phyloP scores from a whole-genome alignment of 2,329 filamentous ascomycete genomes.

The Clonostachys byssicola region DNA sequence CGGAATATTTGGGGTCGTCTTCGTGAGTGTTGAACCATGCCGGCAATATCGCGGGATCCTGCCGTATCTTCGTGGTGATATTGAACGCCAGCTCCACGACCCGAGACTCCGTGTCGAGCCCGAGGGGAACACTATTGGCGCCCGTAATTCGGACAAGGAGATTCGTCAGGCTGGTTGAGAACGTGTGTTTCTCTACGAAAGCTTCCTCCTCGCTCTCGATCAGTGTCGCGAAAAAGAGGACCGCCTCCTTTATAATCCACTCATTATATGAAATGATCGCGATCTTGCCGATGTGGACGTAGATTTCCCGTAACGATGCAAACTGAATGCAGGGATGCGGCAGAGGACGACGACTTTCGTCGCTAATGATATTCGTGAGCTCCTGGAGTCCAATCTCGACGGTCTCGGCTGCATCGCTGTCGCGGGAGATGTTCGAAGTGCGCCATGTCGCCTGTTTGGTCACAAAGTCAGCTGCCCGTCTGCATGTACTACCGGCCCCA shows the following conservation, averaged over 20 bases:
- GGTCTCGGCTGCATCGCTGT: slow-evolving; percentile 58
- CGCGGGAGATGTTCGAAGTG: slow-evolving; percentile 54
- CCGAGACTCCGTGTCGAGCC: slow-evolving; percentile 78
- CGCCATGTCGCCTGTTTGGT: slow-evolving; percentile 49
- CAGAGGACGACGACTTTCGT: slow-evolving; percentile 82
- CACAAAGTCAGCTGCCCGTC: neutral
- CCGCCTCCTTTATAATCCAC: slow-evolving; percentile 78
- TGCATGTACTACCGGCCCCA: no score
- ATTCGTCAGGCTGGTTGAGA: slow-evolving; percentile 83
- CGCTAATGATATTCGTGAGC: slow-evolving; percentile 70
- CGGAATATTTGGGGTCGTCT: slow-evolving; percentile 21
- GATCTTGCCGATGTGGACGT: slow-evolving; percentile 84
- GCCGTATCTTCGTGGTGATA: slow-evolving; percentile 90
- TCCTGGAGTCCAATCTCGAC: slow-evolving; percentile 60
- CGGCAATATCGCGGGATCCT: slow-evolving; percentile 80
- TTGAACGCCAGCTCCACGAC: slow-evolving; percentile 94
- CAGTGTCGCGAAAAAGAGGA: slow-evolving; percentile 83
- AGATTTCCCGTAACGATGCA: slow-evolving; percentile 81
- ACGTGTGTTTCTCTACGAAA: slow-evolving; percentile 81
- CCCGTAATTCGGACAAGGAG: slow-evolving; percentile 77
- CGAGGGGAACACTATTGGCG: slow-evolving; percentile 67
- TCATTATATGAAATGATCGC: slow-evolving; percentile 82
- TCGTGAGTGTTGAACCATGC: slow-evolving; percentile 77
- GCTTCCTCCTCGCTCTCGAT: slow-evolving; percentile 97
- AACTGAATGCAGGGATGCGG: slow-evolving; percentile 92